Base-by-base conservation (phyloP, 2,329 filamentous ascomycete species). In the Chrysosporium keratinophilum region DNA sequence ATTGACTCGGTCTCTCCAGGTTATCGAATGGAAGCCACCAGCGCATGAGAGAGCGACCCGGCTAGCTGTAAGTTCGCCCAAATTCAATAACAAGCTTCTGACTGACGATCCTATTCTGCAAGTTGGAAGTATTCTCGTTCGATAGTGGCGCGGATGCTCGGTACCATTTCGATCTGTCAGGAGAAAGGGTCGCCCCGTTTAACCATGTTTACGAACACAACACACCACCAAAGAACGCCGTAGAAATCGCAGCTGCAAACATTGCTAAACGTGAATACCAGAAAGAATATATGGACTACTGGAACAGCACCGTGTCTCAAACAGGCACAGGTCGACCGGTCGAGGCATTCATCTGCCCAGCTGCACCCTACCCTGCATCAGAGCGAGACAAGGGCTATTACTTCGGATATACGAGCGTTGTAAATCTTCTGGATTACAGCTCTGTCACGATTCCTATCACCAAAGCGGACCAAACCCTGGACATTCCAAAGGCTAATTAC, bases 21-120 rank as follows among this genome's bases (percentile, higher is more conserved):
- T 80, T n/a, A 74, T 83, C 12, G 71, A 77, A 15, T 83, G 81
- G 81, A 68, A 74, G 1, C 80, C 80, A 0, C 78, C 78, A 0
- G 67, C 70, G 14, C 79, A 82, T 58, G 50, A 56, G 1, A 63
- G 59, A 20, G 70, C 71, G 1, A 56, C 58, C 5, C 66, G 70
- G 5, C 61, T 78, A 39, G 68, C 70, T 40, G 67, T 73, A 70
- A 59, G 69, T 68, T 20, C 23, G 2, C 19, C 34, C 23, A 34
- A 42, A 5, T 41, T 17, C 20, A 4, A 44, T 11, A 9, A 7
- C 5, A 9, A 28, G 19, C 3, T 17, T 15, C 10, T 17, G 15
- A 23, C 40, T 51, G 41, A 51, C 31, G 15, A 9, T 35, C 11
- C 28, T 51, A 4, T 15, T 43, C 5, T 28, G 34, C 3, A 43